Base-by-base conservation (phyloP, 2,329 filamentous ascomycete species). In the Ophiosphaerella korrae region DNA sequence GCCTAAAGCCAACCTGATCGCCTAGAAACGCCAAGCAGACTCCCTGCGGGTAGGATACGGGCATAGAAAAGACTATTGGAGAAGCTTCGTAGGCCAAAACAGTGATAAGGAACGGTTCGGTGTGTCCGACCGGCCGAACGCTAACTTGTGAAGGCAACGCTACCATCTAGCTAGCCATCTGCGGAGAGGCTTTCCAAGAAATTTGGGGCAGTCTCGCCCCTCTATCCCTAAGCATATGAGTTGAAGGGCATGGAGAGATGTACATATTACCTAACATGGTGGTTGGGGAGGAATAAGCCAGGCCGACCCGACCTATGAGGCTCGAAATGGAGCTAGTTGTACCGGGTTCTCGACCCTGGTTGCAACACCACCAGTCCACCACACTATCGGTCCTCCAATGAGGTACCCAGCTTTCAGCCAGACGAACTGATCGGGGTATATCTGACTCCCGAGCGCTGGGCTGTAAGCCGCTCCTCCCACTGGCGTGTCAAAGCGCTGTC, bases 21-120 rank as follows among this genome's bases (percentile, higher is more conserved):
- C 65, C 64, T 45, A 68, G 67, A 53, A 37, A 46, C 50, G 68
- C 68, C 70, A 72, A 72, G 66, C 37, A 38, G 26, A 37, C 36
- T 42, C 31, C 42, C 37, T 44, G 50, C 54, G 54, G 52, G 53
- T 44, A 48, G 49, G 45, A 60, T 31, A 36, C 36, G 29, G 29
- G 36, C 34, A 33, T 48, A 51, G 32, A n/a, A 21, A 37, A 48
- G 35, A 45, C 56, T 45, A 68, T 70, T 71, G 64, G 68, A 63
- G 57, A 59, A 56, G 37, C 35, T 40, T 32, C 33, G 24, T 13
- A 33, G 49, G 66, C 64, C 65, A 71, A 71, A 66, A 57, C 45
- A n/a, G 37, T 45, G 49, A 55, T 55, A 64, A 66, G 62, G 64
- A 52, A 48, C 24, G 43, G 43, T 52, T 62, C 64, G 63, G 64